Evolutionary conservation across 345 rosid species (phyloP).

Genomic region (Orychophragmus violaceus): DNA sequence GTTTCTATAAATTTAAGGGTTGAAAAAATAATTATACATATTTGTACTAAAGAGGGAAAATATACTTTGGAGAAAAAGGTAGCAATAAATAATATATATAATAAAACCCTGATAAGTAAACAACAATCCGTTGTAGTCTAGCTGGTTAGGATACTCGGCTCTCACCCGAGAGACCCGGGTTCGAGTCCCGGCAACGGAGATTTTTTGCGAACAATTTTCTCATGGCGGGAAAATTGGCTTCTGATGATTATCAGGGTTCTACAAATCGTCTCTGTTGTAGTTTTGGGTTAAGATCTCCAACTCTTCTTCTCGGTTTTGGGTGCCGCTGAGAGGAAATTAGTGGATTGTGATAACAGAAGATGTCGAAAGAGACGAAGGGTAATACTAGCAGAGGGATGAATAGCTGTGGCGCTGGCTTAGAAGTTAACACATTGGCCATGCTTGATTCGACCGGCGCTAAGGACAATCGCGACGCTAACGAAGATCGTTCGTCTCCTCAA

Average conservation of each 20-base stretch:
- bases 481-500: conserved; percentile 42
- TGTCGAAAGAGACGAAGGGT: conserved; percentile 22
- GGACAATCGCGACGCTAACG: conserved; percentile 53
- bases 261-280: not conserved
- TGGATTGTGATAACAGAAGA: not conserved
- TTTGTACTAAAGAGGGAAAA: no score
- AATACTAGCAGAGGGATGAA: conserved; percentile 24
- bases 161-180: conserved; percentile 60
- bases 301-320: not conserved
- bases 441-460: conserved; percentile 48
- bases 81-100: no score
- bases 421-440: conserved; percentile 68
- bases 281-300: not conserved
- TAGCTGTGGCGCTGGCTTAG: conserved; percentile 39
- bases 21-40: no score
- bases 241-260: not conserved
- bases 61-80: no score
- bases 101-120: not conserved
- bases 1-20: no score
- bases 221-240: conserved; percentile 17
- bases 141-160: conserved; percentile 76
- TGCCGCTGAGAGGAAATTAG: not conserved
- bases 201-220: not conserved
- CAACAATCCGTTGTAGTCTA: conserved; percentile 32
- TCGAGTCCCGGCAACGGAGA: conserved; percentile 17